phyloP scores from a whole-genome alignment of 371 early-diverging fungal species.

The Apophysomyces elegans region DNA sequence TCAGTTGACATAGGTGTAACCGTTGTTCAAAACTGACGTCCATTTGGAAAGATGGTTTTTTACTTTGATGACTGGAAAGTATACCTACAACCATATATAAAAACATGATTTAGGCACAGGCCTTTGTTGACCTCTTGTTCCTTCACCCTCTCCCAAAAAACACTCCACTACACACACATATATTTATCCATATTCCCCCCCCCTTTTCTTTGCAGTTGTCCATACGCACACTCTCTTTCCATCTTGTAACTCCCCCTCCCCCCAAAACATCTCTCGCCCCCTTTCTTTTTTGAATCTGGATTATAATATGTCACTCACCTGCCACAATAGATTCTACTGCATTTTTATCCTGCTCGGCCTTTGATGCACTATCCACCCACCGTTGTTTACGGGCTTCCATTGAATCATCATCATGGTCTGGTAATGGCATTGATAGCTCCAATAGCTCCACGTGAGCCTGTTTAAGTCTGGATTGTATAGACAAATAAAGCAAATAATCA shows the following conservation, averaged over 20 bases:
- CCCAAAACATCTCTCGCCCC: no score
- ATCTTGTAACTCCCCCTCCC: no score
- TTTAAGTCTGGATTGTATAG: constrained; percentile 62
- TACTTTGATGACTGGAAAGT: constrained; percentile 56
- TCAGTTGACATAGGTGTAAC: constrained; percentile 63
- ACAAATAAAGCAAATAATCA: constrained; percentile 63
- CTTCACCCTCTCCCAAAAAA: constrained; percentile 11
- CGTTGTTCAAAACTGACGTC: constrained; percentile 60
- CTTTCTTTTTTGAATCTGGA: background rate
- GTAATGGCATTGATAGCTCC: constrained; percentile 41
- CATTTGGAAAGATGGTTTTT: constrained; percentile 46
- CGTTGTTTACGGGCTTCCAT: constrained; percentile 37
- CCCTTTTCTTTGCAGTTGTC: no score
- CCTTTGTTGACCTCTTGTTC: constrained; percentile 55
- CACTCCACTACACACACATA: no score
- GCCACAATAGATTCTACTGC: constrained; percentile 57
- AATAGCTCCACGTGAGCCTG: constrained; percentile 55
- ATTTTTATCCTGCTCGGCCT: constrained; percentile 56
- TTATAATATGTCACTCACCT: constrained; percentile 23
- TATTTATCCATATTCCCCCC: no score
- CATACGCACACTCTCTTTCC: no score
- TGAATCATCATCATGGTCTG: constrained; percentile 26
- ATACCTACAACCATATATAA: constrained; percentile 39
- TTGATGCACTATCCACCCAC: constrained; percentile 45
- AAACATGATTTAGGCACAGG: constrained; percentile 7